A percentile compares a stretch with the other conserved stretches of the same genome.
These are phyloP conservation scores for Ophiostoma quercus DNA, from an alignment of 2,329 filamentous ascomycete species.

Conservation along the genomic window DNA sequence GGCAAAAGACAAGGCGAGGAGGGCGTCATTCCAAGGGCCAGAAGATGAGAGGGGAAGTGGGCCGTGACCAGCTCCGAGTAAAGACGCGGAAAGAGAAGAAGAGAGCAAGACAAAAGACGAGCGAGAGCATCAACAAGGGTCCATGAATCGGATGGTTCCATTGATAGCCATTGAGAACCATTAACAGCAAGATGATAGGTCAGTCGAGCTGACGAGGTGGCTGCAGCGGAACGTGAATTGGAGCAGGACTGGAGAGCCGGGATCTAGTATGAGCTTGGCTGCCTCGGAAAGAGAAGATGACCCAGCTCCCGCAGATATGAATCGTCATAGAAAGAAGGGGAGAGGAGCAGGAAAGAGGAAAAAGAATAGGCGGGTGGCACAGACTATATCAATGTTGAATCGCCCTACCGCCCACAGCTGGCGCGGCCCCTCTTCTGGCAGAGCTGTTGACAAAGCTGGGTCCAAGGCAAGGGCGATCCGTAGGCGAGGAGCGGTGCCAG, in stretches of 20 bases:
- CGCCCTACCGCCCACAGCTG: not conserved
- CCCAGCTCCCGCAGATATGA: too few relatives aligned
- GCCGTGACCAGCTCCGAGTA: not conserved
- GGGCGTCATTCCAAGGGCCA: not conserved
- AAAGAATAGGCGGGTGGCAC: not conserved
- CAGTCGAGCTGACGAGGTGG: not conserved
- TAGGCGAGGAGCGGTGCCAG: not conserved
- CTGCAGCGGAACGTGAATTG: too few relatives aligned
- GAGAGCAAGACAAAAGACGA: too few relatives aligned
- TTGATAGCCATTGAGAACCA: not conserved
- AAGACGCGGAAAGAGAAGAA: constrained; percentile 5
- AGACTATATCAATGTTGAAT: not conserved
- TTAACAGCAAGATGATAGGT: not conserved
- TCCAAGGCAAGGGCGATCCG: not conserved
- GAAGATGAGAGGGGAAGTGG: not conserved
- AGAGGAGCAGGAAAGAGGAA: not conserved
- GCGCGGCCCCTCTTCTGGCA: not conserved
- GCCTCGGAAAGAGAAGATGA: too few relatives aligned
- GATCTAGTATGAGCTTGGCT: too few relatives aligned
- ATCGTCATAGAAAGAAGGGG: not conserved
- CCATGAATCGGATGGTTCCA: too few relatives aligned
- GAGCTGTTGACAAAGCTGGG: not conserved
- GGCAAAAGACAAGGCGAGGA: not conserved
- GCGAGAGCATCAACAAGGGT: too few relatives aligned
- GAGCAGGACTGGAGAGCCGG: too few relatives aligned